Percentiles rank a stretch among this genome's conserved stretches.
Evolutionary conservation across 1,284 basidiomycete species (phyloP).

Genomic region (Sporisorium sorghi): DNA sequence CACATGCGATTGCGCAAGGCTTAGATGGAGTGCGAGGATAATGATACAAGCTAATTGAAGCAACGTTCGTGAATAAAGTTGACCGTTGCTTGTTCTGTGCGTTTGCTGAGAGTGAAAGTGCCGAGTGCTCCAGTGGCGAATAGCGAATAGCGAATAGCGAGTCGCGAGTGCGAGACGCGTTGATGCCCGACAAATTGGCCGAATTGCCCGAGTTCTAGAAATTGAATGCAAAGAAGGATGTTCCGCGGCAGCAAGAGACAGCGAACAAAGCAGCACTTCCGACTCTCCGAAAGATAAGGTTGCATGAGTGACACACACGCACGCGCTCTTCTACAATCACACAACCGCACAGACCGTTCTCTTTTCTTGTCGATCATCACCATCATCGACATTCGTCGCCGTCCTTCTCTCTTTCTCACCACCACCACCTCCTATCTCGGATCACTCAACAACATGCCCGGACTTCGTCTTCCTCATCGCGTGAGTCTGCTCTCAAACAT

Average conservation of each 20-base stretch:
- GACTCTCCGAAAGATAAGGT: conserved; percentile 1
- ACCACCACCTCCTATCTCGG: conserved; percentile 3
- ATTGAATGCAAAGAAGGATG: background rate
- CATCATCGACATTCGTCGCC: background rate
- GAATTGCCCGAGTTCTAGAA: conserved; percentile 12
- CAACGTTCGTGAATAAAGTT: too few species aligned
- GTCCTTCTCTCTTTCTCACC: background rate
- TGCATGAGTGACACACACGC: conserved; percentile 7
- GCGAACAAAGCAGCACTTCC: background rate
- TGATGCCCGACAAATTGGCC: conserved; percentile 9
- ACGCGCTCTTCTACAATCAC: background rate
- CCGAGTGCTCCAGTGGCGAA: background rate
- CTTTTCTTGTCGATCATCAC: too few species aligned
- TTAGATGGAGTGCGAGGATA: too few species aligned
- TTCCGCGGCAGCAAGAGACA: conserved; percentile 4
- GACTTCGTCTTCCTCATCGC: conserved; percentile 51
- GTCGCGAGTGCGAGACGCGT: conserved; percentile 5
- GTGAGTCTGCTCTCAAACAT: conserved; percentile 16
- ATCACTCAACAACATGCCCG: conserved; percentile 42
- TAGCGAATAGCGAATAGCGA: background rate
- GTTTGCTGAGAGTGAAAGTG: background rate
- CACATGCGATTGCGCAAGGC: conserved; percentile 56
- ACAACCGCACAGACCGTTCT: too few species aligned
- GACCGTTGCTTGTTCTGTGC: background rate
- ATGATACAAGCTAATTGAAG: too few species aligned